phyloP scores from a whole-genome alignment of 2,329 filamentous ascomycete genomes.

The Xylaria sp. region DNA sequence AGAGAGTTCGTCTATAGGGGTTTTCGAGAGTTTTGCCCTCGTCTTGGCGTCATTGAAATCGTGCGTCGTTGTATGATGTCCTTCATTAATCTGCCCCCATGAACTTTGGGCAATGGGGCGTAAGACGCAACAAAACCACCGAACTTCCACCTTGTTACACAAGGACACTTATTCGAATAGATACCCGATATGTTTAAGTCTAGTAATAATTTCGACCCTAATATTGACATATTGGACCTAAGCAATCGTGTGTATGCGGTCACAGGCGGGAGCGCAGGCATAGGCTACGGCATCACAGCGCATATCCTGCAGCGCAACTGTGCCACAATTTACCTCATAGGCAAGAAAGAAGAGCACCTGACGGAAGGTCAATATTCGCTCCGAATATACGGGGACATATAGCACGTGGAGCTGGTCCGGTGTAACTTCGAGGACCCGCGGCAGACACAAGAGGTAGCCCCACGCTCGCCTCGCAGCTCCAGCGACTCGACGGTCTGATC shows the following conservation, averaged over 20 bases:
- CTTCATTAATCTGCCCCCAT: not conserved
- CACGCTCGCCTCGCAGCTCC: slow-evolving; percentile 48
- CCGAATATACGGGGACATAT: slow-evolving; percentile 50
- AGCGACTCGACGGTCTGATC: slow-evolving; percentile 52
- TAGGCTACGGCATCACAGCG: slow-evolving; percentile 57
- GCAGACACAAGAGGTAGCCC: slow-evolving; percentile 52
- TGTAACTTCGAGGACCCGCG: slow-evolving; percentile 53
- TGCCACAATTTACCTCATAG: slow-evolving; percentile 53
- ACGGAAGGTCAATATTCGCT: slow-evolving; percentile 50
- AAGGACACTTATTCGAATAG: not conserved
- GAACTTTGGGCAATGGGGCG: not conserved
- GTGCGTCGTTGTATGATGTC: not conserved
- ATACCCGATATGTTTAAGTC: slow-evolving; percentile 23
- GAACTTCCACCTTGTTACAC: not conserved
- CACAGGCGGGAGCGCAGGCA: slow-evolving; percentile 55
- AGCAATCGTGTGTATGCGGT: slow-evolving; percentile 49
- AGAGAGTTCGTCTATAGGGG: too few species aligned
- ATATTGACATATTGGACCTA: slow-evolving; percentile 32
- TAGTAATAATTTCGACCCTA: slow-evolving; percentile 32
- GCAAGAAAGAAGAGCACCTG: slow-evolving; percentile 55
- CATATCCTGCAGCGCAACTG: slow-evolving; percentile 58
- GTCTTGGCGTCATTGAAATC: not conserved
- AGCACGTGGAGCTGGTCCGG: slow-evolving; percentile 50
- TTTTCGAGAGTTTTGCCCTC: not conserved
- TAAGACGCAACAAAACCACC: not conserved